Evolutionary conservation across 1,284 basidiomycete species (phyloP).

Genomic region (Somion occarium): DNA sequence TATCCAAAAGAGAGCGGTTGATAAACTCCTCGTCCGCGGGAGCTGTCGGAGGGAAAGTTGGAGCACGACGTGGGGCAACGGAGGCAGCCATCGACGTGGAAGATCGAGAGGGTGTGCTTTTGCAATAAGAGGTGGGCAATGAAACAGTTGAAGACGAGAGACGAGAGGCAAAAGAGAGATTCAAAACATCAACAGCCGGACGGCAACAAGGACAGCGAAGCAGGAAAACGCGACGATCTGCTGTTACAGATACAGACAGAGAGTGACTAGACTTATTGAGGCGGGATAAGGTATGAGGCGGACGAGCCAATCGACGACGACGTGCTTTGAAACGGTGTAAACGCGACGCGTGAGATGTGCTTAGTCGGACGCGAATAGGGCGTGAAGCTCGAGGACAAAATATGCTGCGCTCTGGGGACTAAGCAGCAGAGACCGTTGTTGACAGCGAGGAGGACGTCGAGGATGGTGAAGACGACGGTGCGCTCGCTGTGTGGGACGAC

Average conservation of each 20-base stretch:
- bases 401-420: slow-evolving; percentile 14
- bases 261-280: slow-evolving; percentile 23
- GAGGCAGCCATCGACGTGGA: slow-evolving; percentile 63
- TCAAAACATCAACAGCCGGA: slow-evolving; percentile 33
- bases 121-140: slow-evolving; percentile 5
- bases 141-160: slow-evolving; percentile 16
- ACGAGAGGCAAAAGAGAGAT: slow-evolving; percentile 18
- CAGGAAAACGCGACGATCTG: slow-evolving; percentile 22
- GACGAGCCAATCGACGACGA: slow-evolving; percentile 18
- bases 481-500: slow-evolving; percentile 22
- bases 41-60: slow-evolving; percentile 27
- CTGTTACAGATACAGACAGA: slow-evolving; percentile 30
- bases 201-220: slow-evolving; percentile 24
- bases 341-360: slow-evolving; percentile 31
- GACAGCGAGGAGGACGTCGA: slow-evolving; percentile 19
- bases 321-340: slow-evolving; percentile 14
- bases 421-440: slow-evolving; percentile 14
- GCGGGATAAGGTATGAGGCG: slow-evolving; percentile 23
- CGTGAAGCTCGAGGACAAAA: slow-evolving; percentile 16
- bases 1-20: slow-evolving; percentile 75
- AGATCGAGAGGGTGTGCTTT: slow-evolving; percentile 19
- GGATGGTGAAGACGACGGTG: slow-evolving; percentile 24
- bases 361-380: slow-evolving; percentile 15
- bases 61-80: slow-evolving; percentile 33
- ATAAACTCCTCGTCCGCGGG: slow-evolving; percentile 74